Evolutionary conservation across 768 basidiomycete genomes (phyloP).

Genomic region (Tremella mesenterica): DNA sequence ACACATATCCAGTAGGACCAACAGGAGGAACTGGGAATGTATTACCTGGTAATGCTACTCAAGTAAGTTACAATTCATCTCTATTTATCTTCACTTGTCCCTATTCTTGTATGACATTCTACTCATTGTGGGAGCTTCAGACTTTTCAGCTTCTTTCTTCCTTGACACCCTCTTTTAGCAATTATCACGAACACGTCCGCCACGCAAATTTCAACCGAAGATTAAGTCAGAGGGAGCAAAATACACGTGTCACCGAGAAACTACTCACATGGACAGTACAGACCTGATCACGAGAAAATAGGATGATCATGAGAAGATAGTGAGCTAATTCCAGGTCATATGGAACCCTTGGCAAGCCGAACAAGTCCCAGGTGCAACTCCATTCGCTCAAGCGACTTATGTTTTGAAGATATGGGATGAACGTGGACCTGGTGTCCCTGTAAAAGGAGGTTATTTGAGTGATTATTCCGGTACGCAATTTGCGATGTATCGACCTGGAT

Average conservation of each 20-base stretch:
- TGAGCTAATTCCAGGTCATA: slow-evolving; percentile 38
- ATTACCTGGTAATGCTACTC: slow-evolving; percentile 61
- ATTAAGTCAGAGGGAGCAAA: too few relatives aligned
- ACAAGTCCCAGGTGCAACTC: slow-evolving; percentile 54
- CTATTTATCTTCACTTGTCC: neutral
- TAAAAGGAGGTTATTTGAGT: slow-evolving; percentile 57
- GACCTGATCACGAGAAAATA: neutral
- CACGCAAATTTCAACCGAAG: too few relatives aligned
- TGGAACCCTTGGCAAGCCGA: slow-evolving; percentile 79
- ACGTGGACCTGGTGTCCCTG: slow-evolving; percentile 57
- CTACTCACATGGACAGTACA: too few relatives aligned
- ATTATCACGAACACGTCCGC: too few relatives aligned
- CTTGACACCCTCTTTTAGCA: too few relatives aligned
- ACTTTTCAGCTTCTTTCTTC: neutral
- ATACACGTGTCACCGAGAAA: too few relatives aligned
- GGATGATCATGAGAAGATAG: neutral
- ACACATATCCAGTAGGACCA: slow-evolving; percentile 80
- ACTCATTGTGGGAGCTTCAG: neutral
- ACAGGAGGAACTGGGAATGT: slow-evolving; percentile 53
- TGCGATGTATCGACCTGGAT: slow-evolving; percentile 70
- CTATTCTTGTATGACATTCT: neutral
- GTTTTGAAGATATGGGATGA: slow-evolving; percentile 75
- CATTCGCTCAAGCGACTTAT: slow-evolving; percentile 67
- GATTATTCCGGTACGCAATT: slow-evolving; percentile 66
- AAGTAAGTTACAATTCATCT: neutral